These are phyloP conservation scores for Globisporangium radiosum DNA, from an alignment of 352 stramenopile species.

Conservation along the genomic window DNA sequence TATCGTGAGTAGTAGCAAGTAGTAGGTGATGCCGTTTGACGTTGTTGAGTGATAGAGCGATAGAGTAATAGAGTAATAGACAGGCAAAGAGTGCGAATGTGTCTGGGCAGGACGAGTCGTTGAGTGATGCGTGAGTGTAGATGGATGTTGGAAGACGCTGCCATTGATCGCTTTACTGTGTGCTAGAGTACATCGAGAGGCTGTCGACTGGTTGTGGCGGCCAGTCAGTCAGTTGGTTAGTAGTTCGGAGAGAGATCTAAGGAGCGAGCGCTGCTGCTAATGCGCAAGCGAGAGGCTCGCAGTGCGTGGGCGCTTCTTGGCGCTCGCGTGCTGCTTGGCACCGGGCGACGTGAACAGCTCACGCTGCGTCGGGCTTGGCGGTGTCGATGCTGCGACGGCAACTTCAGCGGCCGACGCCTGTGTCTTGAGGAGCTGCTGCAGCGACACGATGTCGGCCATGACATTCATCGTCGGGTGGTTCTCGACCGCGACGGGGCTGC, in stretches of 20 bases:
- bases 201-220: background rate
- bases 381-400: background rate
- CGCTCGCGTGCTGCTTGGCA: background rate
- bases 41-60: too few relatives aligned
- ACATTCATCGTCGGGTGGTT: conserved; percentile 5
- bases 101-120: conserved; percentile 14
- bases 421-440: background rate
- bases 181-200: background rate
- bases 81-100: background rate
- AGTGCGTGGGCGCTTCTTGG: conserved; percentile 10
- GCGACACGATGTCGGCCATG: background rate
- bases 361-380: background rate
- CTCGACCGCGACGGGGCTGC: conserved; percentile 13
- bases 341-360: conserved; percentile 3
- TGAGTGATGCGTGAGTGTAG: background rate
- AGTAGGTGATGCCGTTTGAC: too few relatives aligned
- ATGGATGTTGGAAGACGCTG: conserved; percentile 1
- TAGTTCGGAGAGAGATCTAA: background rate
- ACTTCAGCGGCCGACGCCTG: background rate
- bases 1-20: too few relatives aligned
- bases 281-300: conserved; percentile 9
- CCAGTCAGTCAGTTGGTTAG: too few relatives aligned
- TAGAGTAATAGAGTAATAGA: too few relatives aligned
- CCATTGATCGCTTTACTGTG: background rate
- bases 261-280: background rate